phyloP scores from a whole-genome alignment of 2,329 filamentous ascomycete genomes.

The Cladosporium sp. region DNA sequence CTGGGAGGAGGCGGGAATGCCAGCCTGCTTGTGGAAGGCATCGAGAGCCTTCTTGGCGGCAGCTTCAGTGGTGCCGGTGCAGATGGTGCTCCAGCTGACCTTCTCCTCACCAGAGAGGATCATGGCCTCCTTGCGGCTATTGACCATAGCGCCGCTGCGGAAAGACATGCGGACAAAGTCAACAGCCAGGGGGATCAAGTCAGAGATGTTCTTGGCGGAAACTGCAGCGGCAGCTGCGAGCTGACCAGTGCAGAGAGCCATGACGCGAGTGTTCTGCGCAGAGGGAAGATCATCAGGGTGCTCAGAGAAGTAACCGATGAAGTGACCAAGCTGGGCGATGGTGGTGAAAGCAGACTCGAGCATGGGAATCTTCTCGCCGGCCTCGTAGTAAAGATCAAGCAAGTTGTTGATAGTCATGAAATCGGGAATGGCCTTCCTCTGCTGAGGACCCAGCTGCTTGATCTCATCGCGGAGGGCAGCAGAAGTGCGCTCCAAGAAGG shows the following conservation, averaged over 20 bases:
- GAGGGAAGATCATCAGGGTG: slow-evolving; percentile 51
- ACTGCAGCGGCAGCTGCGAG: slow-evolving; percentile 67
- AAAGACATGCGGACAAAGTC: slow-evolving; percentile 65
- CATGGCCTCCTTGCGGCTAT: slow-evolving; percentile 40
- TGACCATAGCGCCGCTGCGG: slow-evolving; percentile 52
- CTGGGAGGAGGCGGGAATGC: slow-evolving; percentile 47
- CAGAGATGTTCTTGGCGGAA: slow-evolving; percentile 57
- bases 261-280: slow-evolving; percentile 49
- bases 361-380: slow-evolving; percentile 55
- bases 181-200: slow-evolving; percentile 59
- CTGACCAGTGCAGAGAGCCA: slow-evolving; percentile 66
- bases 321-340: slow-evolving; percentile 63
- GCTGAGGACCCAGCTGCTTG: slow-evolving; percentile 52
- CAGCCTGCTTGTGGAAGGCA: slow-evolving; percentile 55
- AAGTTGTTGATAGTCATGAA: slow-evolving; percentile 62
- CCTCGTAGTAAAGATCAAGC: slow-evolving; percentile 60
- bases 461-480: slow-evolving; percentile 59
- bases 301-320: slow-evolving; percentile 58
- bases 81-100: slow-evolving; percentile 64
- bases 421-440: slow-evolving; percentile 56
- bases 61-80: slow-evolving; percentile 53
- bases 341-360: slow-evolving; percentile 63
- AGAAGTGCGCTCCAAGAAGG: slow-evolving; percentile 57
- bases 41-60: slow-evolving; percentile 49
- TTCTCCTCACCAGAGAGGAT: slow-evolving; percentile 53